These are phyloP conservation scores for Stemphylium lycopersici DNA, from an alignment of 2,329 filamentous ascomycete species.

Conservation along the genomic window DNA sequence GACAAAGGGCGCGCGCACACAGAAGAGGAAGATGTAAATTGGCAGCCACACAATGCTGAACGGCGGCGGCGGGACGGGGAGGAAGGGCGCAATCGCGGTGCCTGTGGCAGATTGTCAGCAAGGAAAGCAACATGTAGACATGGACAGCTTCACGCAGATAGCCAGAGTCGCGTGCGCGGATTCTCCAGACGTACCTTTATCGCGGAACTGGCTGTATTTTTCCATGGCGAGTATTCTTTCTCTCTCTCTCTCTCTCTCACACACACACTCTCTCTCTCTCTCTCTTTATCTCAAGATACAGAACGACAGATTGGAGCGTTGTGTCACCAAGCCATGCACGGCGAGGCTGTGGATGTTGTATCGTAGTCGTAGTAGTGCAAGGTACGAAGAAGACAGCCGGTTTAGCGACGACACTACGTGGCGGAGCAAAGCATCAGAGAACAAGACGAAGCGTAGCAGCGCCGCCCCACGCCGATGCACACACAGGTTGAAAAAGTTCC, in stretches of 20 bases:
- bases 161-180: background rate
- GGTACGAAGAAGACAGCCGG: constrained; percentile 1
- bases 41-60: constrained; percentile 66
- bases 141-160: background rate
- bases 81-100: constrained; percentile 94
- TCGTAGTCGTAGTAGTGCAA: background rate
- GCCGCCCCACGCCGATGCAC: background rate
- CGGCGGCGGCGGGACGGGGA: constrained; percentile 74
- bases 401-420: constrained; percentile 2
- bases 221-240: constrained; percentile 67
- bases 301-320: constrained; percentile 7
- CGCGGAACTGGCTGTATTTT: constrained; percentile 91
- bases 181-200: constrained; percentile 68
- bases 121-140: background rate
- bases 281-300: no score
- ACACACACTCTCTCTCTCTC: no score
- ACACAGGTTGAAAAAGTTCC: background rate
- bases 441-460: background rate
- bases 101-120: constrained; percentile 59
- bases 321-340: constrained; percentile 30
- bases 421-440: constrained; percentile 1
- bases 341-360: constrained; percentile 1
- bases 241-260: no score
- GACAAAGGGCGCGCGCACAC: constrained; percentile 80
- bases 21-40: constrained; percentile 74